Evolutionary conservation across 305 asterid genomes (phyloP), one percentile per base, ranked within the genome.

Genomic region (Fraxinus sp.): DNA sequence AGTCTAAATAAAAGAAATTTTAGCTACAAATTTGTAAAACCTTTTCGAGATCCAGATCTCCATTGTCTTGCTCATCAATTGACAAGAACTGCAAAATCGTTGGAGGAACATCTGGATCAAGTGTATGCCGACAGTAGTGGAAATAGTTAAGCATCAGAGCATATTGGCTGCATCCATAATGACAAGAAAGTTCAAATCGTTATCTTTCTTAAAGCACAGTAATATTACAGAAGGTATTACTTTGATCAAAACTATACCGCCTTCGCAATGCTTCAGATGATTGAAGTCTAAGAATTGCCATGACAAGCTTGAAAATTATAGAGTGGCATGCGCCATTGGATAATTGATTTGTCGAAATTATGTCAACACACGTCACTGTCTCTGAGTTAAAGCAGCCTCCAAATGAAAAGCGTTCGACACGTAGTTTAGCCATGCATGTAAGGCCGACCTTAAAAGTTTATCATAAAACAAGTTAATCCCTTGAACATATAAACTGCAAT

Each of bases 341-440:
- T 76, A 96, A 84, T 80, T 91, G 98, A 84, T 94, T 92, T 71
- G 93, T 87, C 92, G 91, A 87, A 79, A 92, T 87, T 83, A 96
- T 87, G 89, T 96, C 98, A 82, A 96, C 92, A 86, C 89, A 90
- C 35, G 95, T 88, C 78, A 95, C 89, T 1, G 93, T 89, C 78
- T 95, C 98, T 10, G 94, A 90, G 81, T 89, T 88, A 39, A 92
- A 73, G 88, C 90, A 94, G 86, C 95, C 89, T 49, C 97, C 95
- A 87, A 91, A 87, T 55, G 88, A 87, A 87, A 93, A 96, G 83
- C 97, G 89, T 80, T 93, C 97, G 84, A 95, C 97, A 41, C 98
- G 98, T 62, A 96, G 90, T 81, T 95, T 95, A 55, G 99, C 98
- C 97, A 96, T 93, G 93, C 98, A 95, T 80, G 99, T 96, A 80